phyloP scores from a whole-genome alignment of 2,329 filamentous ascomycete genomes.

The Fusarium brachygibbosum region DNA sequence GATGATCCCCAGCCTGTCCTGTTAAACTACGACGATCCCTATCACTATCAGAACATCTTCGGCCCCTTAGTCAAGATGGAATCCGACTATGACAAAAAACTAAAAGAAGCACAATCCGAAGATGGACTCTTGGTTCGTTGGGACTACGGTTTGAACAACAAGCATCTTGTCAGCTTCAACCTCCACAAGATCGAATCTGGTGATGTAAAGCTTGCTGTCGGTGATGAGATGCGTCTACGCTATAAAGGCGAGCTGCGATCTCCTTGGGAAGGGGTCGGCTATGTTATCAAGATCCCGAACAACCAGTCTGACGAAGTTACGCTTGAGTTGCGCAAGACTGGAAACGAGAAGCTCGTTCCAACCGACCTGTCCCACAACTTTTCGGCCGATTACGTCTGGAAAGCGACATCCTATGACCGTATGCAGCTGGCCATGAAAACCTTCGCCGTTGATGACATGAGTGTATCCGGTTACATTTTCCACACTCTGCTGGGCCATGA shows the following conservation, averaged over 20 bases:
- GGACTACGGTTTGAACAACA: constrained; percentile 97
- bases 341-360: constrained; percentile 95
- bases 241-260: constrained; percentile 94
- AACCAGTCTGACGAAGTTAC: constrained; percentile 98
- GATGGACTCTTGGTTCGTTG: constrained; percentile 94
- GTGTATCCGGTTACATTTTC: constrained; percentile 98
- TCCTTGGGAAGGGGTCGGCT: constrained; percentile 97
- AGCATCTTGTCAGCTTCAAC: constrained; percentile 94
- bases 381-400: constrained; percentile 99
- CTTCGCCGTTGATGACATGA: constrained; percentile 97
- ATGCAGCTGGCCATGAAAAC: constrained; percentile 99
- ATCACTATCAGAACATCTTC: constrained; percentile 99
- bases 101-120: constrained; percentile 98
- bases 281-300: constrained; percentile 99
- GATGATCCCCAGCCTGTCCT: constrained; percentile 95
- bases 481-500: constrained; percentile 96
- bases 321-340: constrained; percentile 92
- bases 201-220: constrained; percentile 97
- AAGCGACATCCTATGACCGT: constrained; percentile 97
- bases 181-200: constrained; percentile 97
- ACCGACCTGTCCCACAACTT: constrained; percentile 98
- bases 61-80: constrained; percentile 98
- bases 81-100: constrained; percentile 97
- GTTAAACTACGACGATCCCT: constrained; percentile 95
- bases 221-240: constrained; percentile 97